Conservation (phyloP, 208 protist genomes). For the Porcisia hertigi region DNA sequence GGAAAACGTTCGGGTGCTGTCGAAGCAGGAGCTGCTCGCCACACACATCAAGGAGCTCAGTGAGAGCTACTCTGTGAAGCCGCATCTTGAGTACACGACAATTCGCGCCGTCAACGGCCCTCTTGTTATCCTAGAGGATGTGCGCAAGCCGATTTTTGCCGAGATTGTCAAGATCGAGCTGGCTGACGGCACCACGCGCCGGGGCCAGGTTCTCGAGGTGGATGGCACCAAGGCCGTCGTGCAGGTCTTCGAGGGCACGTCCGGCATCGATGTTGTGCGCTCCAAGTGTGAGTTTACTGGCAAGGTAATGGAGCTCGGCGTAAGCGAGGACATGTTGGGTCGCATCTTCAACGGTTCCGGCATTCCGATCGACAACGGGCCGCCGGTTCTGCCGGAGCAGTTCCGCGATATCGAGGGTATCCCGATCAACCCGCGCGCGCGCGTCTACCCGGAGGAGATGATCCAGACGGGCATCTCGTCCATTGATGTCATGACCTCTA, state of each 20-base stretch:
- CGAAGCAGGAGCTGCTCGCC: conserved; percentile 87
- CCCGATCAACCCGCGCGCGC: conserved; percentile 99
- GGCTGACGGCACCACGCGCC: conserved; percentile 93
- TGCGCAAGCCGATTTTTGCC: conserved; percentile 98
- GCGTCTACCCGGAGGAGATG: conserved; percentile 99
- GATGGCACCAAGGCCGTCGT: conserved; percentile 98
- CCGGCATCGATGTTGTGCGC: conserved; percentile 97
- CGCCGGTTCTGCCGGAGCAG: conserved; percentile 98
- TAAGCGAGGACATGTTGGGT: conserved; percentile 99
- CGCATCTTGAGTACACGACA: conserved; percentile 98
- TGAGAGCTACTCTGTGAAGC: conserved; percentile 79
- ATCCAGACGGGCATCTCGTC: conserved; percentile 99
- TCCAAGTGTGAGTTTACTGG: conserved; percentile 99
- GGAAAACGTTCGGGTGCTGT: conserved; percentile 63
- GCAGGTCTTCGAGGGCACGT: conserved; percentile 99
- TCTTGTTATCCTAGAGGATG: conserved; percentile 99
- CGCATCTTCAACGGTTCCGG: conserved; percentile 99
- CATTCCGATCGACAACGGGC: conserved; percentile 99
- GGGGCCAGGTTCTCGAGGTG: conserved; percentile 99
- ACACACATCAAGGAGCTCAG: conserved; percentile 77
- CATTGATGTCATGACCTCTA: conserved; percentile 99
- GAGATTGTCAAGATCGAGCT: conserved; percentile 99
- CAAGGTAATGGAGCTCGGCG: conserved; percentile 98
- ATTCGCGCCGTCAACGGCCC: conserved; percentile 99
- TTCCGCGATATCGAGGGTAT: conserved; percentile 99